Conservation (phyloP, 805 yeast genomes). For the Cyberlindnera subsufficiens region DNA sequence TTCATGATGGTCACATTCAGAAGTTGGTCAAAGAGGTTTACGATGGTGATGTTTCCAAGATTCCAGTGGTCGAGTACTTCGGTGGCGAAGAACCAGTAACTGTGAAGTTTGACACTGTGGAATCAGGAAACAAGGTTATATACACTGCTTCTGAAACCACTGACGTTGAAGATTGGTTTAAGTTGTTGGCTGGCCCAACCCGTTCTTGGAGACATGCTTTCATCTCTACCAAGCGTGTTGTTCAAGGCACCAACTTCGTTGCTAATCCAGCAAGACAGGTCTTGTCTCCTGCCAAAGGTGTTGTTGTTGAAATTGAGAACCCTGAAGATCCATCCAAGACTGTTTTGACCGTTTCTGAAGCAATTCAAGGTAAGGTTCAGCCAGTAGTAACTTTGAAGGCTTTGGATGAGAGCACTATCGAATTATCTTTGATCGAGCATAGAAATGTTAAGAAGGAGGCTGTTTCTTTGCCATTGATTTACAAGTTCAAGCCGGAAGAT, state of each 20-base stretch:
- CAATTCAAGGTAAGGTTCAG: slow-evolving; percentile 61
- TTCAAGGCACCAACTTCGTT: slow-evolving; percentile 79
- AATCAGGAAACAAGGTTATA: slow-evolving; percentile 27
- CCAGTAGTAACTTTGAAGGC: slow-evolving; percentile 62
- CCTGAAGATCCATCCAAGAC: slow-evolving; percentile 49
- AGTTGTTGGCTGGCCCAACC: slow-evolving; percentile 70
- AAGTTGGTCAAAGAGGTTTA: slow-evolving; percentile 65
- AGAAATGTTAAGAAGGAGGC: slow-evolving; percentile 78
- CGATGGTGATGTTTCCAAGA: slow-evolving; percentile 57
- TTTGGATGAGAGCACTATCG: slow-evolving; percentile 46
- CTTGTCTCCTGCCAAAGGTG: slow-evolving; percentile 65
- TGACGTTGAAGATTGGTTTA: slow-evolving; percentile 56
- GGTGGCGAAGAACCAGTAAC: slow-evolving; percentile 54
- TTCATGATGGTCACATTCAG: slow-evolving; percentile 85
- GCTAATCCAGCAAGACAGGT: slow-evolving; percentile 76
- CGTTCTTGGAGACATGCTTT: slow-evolving; percentile 91
- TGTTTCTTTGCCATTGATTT: slow-evolving; percentile 70
- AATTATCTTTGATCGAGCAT: slow-evolving; percentile 74
- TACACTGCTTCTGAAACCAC: slow-evolving; percentile 34
- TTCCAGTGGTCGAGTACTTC: slow-evolving; percentile 88
- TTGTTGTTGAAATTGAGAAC: slow-evolving; percentile 56
- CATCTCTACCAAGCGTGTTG: slow-evolving; percentile 69
- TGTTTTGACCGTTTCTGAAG: slow-evolving; percentile 60
- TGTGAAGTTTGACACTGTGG: slow-evolving; percentile 28
- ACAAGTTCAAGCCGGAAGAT: slow-evolving; percentile 71